Evolutionary conservation across 2,329 filamentous ascomycete genomes (phyloP).

Genomic region (Colletotrichum tabaci): DNA sequence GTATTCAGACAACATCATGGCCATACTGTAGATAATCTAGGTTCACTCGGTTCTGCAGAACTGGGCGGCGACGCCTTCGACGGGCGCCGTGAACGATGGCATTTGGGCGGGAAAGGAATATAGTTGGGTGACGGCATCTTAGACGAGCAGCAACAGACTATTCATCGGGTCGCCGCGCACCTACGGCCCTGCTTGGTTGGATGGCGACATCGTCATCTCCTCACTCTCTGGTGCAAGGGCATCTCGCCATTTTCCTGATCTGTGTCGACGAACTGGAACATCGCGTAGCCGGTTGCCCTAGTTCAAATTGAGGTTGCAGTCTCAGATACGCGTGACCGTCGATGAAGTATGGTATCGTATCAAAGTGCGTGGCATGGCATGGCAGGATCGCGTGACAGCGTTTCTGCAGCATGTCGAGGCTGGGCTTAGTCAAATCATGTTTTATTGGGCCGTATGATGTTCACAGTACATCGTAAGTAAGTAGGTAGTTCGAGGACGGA

Average conservation of each 20-base stretch:
- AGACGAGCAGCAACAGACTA: slow-evolving; percentile 8
- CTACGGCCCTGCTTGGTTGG: slow-evolving; percentile 25
- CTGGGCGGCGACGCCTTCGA: not conserved
- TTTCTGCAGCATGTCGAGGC: not conserved
- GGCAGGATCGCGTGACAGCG: slow-evolving; percentile 12
- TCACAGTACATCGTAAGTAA: too few species aligned
- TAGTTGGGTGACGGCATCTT: slow-evolving; percentile 24
- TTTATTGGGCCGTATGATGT: not conserved
- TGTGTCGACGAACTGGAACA: slow-evolving; percentile 34
- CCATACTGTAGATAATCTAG: slow-evolving; percentile 4
- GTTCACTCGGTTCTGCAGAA: slow-evolving; percentile 11
- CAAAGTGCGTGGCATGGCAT: slow-evolving; percentile 27
- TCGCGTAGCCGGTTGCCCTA: slow-evolving; percentile 18
- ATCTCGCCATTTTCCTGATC: slow-evolving; percentile 36
- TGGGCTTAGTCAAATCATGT: not conserved
- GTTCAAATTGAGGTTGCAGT: slow-evolving; percentile 26
- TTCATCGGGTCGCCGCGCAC: slow-evolving; percentile 30
- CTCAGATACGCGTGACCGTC: slow-evolving; percentile 38
- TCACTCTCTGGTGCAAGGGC: slow-evolving; percentile 26
- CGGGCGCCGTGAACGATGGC: not conserved
- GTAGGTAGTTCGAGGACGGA: not conserved
- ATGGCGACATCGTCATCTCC: slow-evolving; percentile 38
- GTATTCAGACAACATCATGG: slow-evolving; percentile 12
- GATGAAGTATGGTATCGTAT: slow-evolving; percentile 23
- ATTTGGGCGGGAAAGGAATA: slow-evolving; percentile 1